These are phyloP conservation scores for Phytophthora fragariae DNA, from an alignment of 352 stramenopile species.

Conservation along the genomic window DNA sequence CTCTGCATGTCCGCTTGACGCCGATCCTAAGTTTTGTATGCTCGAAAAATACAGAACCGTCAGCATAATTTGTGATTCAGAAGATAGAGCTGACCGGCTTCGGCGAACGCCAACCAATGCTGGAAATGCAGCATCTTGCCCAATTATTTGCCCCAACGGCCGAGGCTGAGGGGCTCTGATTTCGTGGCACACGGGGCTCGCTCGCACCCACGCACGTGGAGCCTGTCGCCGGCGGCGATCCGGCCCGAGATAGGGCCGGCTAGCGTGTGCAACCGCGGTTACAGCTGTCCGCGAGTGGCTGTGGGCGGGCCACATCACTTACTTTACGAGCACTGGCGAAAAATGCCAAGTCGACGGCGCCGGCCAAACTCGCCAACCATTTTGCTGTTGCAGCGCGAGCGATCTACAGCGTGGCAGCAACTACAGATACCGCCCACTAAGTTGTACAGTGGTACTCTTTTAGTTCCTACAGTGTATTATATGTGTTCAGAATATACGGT, in stretches of 20 bases:
- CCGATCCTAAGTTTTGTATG: slow-evolving; percentile 23
- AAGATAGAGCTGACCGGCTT: slow-evolving; percentile 24
- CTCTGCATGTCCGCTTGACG: neutral
- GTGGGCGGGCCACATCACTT: neutral
- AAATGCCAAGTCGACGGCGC: neutral
- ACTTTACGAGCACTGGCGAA: neutral
- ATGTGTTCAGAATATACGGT: too few relatives aligned
- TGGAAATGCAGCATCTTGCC: neutral
- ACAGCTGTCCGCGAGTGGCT: neutral
- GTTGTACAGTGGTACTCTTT: too few relatives aligned
- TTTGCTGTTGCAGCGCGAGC: slow-evolving; percentile 6
- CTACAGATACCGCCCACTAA: too few relatives aligned
- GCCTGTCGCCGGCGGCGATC: neutral
- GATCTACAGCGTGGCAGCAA: neutral
- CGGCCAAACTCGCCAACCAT: neutral
- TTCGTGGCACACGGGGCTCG: neutral
- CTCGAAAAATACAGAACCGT: slow-evolving; percentile 25
- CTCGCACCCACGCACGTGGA: neutral
- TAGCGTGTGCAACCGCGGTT: neutral
- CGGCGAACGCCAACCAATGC: neutral
- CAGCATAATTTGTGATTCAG: slow-evolving; percentile 6
- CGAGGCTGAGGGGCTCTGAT: neutral
- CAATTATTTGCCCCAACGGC: neutral
- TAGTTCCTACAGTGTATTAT: too few relatives aligned
- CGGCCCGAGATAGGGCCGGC: neutral